These are phyloP conservation scores for Neonectria sp. DNA, from an alignment of 2,329 filamentous ascomycete species.

Conservation along the genomic window DNA sequence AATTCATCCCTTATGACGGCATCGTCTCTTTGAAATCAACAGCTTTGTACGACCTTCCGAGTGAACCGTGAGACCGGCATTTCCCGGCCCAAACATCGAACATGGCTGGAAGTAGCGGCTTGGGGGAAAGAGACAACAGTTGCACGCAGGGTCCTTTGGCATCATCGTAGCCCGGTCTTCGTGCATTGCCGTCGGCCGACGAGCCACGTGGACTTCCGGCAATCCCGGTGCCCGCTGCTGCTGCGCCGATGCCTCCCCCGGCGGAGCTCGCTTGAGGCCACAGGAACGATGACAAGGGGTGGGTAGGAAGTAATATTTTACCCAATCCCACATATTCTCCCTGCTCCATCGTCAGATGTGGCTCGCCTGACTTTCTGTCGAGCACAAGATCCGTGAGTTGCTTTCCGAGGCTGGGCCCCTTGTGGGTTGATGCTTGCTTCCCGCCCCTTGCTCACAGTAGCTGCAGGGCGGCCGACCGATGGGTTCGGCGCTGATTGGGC, in stretches of 20 bases:
- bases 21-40: not conserved
- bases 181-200: slow-evolving; percentile 29
- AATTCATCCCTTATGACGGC: not conserved
- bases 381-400: not conserved
- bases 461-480: not conserved
- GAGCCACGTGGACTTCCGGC: slow-evolving; percentile 35
- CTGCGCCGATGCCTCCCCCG: not conserved
- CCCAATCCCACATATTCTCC: not conserved
- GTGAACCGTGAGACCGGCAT: not conserved
- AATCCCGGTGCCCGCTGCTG: not conserved
- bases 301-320: not conserved
- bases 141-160: not conserved
- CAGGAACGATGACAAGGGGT: not conserved
- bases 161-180: not conserved
- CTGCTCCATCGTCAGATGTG: not conserved
- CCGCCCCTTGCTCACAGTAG: slow-evolving; percentile 21
- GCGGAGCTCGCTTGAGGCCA: not conserved
- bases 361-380: not conserved
- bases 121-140: slow-evolving; percentile 15
- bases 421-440: slow-evolving; percentile 22
- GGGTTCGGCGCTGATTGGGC: slow-evolving; percentile 12
- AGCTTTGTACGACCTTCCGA: no score
- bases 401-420: not conserved
- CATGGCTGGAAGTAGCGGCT: not conserved
- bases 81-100: not conserved